Percentiles rank a stretch among this genome's conserved stretches.
Evolutionary conservation across 2,329 filamentous ascomycete genomes (phyloP).

Genomic region (Clarireedia hainanense): DNA sequence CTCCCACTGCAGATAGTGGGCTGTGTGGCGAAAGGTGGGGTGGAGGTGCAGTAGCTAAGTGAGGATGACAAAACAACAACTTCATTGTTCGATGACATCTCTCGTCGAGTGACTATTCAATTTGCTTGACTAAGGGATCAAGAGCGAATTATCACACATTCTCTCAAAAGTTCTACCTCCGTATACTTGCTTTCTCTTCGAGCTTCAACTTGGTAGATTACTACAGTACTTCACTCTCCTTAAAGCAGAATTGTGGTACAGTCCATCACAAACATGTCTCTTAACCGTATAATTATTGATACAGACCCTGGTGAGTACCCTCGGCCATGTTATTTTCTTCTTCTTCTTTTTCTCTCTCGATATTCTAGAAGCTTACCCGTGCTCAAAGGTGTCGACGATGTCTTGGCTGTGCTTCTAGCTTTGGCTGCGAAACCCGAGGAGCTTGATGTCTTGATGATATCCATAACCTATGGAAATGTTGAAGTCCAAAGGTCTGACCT

Average conservation of each 20-base stretch:
- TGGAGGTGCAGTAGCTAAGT: no score
- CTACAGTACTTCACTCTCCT: neutral
- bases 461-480: slow-evolving; percentile 90
- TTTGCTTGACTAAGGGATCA: no score
- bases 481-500: slow-evolving; percentile 65
- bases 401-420: slow-evolving; percentile 79
- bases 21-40: no score
- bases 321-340: neutral
- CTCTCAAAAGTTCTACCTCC: no score
- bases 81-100: no score
- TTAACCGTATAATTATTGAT: slow-evolving; percentile 83
- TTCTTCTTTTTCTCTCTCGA: no score
- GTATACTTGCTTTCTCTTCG: no score
- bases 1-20: no score
- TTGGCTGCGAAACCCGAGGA: slow-evolving; percentile 76
- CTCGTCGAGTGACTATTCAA: no score
- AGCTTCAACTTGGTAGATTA: neutral
- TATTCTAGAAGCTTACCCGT: slow-evolving; percentile 1
- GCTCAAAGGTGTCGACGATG: slow-evolving; percentile 71
- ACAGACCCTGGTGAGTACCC: slow-evolving; percentile 73
- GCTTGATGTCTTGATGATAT: slow-evolving; percentile 76
- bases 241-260: neutral
- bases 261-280: slow-evolving; percentile 45
- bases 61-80: no score
- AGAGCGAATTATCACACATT: no score